phyloP scores from a whole-genome alignment of 306 rosid genomes.

The Erythrophleum fordii region DNA sequence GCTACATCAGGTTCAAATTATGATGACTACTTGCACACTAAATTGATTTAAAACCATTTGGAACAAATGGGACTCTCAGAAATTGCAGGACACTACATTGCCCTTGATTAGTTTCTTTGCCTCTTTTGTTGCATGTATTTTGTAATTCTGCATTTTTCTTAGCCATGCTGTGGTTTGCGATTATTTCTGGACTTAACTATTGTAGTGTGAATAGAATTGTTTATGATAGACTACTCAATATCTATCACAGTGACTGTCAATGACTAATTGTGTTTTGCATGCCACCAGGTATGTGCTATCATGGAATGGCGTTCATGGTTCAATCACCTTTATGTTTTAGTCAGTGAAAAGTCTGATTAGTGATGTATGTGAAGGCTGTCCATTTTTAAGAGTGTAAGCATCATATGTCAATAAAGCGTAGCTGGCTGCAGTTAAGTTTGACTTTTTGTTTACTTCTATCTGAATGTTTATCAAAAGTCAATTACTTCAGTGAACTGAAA shows the following conservation, averaged over 20 bases:
- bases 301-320: not conserved
- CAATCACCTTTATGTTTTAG: not conserved
- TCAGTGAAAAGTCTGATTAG: slow-evolving; percentile 1
- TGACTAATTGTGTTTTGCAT: slow-evolving; percentile 7
- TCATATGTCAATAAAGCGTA: slow-evolving; percentile 8
- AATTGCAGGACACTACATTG: not conserved
- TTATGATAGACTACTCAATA: not conserved
- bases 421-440: slow-evolving; percentile 15
- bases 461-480: not conserved
- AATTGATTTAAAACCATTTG: not conserved
- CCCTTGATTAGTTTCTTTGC: not conserved
- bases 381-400: not conserved
- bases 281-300: slow-evolving; percentile 16
- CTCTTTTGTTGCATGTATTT: not conserved
- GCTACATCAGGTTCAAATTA: not conserved
- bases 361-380: not conserved
- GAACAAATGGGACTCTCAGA: not conserved
- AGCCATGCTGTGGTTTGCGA: not conserved
- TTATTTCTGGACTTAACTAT: not conserved
- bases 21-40: not conserved
- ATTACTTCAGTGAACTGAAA: not conserved
- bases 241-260: not conserved
- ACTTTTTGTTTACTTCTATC: not conserved
- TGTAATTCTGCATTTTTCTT: not conserved
- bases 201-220: not conserved